These are phyloP conservation scores for Lachancea kluyveri DNA, from an alignment of 805 yeast genomes.

Conservation along the genomic window DNA sequence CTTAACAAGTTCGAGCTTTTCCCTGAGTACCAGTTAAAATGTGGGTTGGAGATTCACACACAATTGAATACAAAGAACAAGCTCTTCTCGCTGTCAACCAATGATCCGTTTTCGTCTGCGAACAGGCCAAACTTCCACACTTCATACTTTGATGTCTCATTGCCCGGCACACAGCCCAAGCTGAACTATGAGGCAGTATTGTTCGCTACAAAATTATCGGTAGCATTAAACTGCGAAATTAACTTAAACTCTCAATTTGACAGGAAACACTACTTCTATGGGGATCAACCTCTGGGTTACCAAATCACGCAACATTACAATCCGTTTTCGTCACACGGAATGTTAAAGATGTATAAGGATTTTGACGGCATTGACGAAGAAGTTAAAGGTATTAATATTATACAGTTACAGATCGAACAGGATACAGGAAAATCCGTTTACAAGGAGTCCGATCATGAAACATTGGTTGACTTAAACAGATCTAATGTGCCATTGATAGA, in stretches of 20 bases:
- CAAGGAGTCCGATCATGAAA: conserved; percentile 27
- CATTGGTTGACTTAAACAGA: conserved; percentile 73
- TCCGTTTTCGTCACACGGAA: conserved; percentile 73
- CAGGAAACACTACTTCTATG: conserved; percentile 92
- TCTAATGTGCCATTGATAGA: conserved; percentile 84
- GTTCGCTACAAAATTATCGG: conserved; percentile 66
- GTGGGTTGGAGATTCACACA: conserved; percentile 93
- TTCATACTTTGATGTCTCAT: conserved; percentile 73
- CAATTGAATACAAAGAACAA: conserved; percentile 72
- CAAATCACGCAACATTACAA: conserved; percentile 87
- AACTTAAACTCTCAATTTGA: conserved; percentile 64
- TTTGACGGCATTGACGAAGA: conserved; percentile 47
- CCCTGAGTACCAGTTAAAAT: conserved; percentile 43
- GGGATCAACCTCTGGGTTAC: conserved; percentile 94
- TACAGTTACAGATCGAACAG: conserved; percentile 88
- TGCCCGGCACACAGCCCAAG: conserved; percentile 90
- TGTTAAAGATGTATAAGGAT: conserved; percentile 38
- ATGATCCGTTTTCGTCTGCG: conserved; percentile 38
- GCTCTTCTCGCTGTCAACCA: conserved; percentile 62
- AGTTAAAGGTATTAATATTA: conserved; percentile 49
- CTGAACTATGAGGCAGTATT: conserved; percentile 69
- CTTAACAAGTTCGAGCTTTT: conserved; percentile 6
- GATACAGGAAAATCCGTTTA: conserved; percentile 84
- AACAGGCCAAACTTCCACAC: conserved; percentile 60
- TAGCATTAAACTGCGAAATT: conserved; percentile 58